Evolutionary conservation across 441 rosid species (phyloP), one percentile per base, ranked within the genome.

Genomic region (Sinapis alba): DNA sequence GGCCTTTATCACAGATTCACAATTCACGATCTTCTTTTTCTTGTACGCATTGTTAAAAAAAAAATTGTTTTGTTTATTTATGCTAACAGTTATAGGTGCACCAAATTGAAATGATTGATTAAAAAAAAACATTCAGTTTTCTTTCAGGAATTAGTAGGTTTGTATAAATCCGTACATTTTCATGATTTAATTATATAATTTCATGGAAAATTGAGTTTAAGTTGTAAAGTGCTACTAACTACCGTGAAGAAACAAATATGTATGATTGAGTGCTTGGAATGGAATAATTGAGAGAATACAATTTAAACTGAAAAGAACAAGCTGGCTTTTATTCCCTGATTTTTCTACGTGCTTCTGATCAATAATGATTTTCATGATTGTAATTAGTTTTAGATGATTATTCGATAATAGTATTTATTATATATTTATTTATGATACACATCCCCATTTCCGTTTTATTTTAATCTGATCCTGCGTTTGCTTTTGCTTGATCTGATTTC

Each of bases 231-330:
- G 64, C 65, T 56, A 78, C 51, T 66, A 78, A 73, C 78, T 60
- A 78, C 78, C 78, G 58, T 57, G 45, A 32, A 68, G 43, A 62
- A 51, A 67, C 61, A 78, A 53, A 63, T 27, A 23, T 45, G 18
- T 24, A 73, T 78, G 71, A 73, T 78, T 78, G 75, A 63, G 1
- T n/a, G n/a, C n/a, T n/a, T n/a, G n/a, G n/a, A n/a, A n/a, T n/a
- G n/a, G 71, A 68, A 53, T 73, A 13, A 73, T 78, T 73, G 71
- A 78, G 21, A 63, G 68, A 56, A 65, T 59, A 58, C 53, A 68
- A 78, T 43, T 36, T 32, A 71, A 77, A 27, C 20, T 26, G n/a
- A 27, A 50, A 50, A 51, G 10, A 38, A 38, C 10, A 23, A 68
- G 75, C 78, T 78, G 81, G 56, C 71, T 43, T 62, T 54, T 73